Percentiles rank a stretch among this genome's conserved stretches.
These are phyloP conservation scores for Tephrocybe sp. DNA, from an alignment of 768 basidiomycete species.

Conservation along the genomic window DNA sequence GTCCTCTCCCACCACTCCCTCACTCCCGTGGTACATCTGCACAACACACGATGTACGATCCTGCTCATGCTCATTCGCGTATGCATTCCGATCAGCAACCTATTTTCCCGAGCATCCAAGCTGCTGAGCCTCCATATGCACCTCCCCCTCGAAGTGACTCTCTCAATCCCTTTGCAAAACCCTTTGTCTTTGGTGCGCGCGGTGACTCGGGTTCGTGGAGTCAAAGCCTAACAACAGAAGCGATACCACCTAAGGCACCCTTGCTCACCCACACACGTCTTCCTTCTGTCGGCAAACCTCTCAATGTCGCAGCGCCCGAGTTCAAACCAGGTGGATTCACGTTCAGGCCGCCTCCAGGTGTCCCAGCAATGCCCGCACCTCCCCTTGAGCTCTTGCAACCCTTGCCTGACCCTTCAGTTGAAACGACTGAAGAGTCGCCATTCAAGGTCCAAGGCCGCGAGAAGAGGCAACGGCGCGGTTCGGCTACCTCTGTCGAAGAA, in stretches of 20 bases:
- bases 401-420: conserved; percentile 29
- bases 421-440: conserved; percentile 41
- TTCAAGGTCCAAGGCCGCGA: conserved; percentile 70
- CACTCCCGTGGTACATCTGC: conserved; percentile 66
- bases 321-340: conserved; percentile 79
- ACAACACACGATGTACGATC: conserved; percentile 60
- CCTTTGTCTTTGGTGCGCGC: conserved; percentile 71
- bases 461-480: conserved; percentile 67
- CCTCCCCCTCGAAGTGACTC: conserved; percentile 32
- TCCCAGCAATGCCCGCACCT: conserved; percentile 51
- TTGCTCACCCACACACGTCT: conserved; percentile 38
- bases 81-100: conserved; percentile 36
- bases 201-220: conserved; percentile 29
- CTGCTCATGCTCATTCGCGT: conserved; percentile 64
- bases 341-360: conserved; percentile 69
- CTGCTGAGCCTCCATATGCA: conserved; percentile 19
- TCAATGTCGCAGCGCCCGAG: conserved; percentile 77
- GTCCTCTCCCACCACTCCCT: conserved; percentile 57
- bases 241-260: conserved; percentile 34
- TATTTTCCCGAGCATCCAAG: conserved; percentile 18
- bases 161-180: conserved; percentile 80
- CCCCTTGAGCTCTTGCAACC: conserved; percentile 27
- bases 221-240: conserved; percentile 30
- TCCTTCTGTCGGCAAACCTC: conserved; percentile 58
- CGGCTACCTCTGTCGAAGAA: conserved; percentile 41